Base-by-base conservation (phyloP, 345 rosid genomes). In the Brassica cretica region DNA sequence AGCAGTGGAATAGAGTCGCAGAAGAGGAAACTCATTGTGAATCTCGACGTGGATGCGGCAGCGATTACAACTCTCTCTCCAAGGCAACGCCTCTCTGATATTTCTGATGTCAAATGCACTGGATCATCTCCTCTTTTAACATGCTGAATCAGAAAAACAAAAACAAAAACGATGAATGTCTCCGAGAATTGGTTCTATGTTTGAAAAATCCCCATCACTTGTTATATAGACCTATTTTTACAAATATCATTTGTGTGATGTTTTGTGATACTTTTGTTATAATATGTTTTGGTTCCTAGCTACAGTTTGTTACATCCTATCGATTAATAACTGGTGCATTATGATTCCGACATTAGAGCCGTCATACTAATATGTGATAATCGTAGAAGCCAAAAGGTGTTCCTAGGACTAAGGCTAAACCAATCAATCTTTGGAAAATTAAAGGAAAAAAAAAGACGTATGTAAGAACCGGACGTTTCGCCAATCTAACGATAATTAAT, bases 101-200 rank as follows among this genome's bases (percentile, higher is more conserved):
- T 96, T 80, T 82, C 97, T 27, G 97, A 96, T 88, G 99, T 96
- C 75, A 93, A 81, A 78, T 88, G 88, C 84, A 89, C 89, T 82
- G 93, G 89, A 79, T 79, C 78, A 32, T 93, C 98, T 78, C 91
- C 97, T 77, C 94, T 96, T 55, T 85, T 89, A 91, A 93, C 93
- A 44, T 93, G 71, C 84, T 92, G 87, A 93, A 11, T 66, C 27
- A 67, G 29, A 60, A 25, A 5, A 4, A 59, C 19, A 2, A 64
- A 8, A 7, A 35, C 4, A 16, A 33, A 18, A 35, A 18, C 27
- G 8, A 35, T 35, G 5, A 70, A 44, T 35, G 10, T 35, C 72
- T 78, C 61, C 3, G 76, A 71, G 76, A 64, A 37, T 37, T 6
- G 8, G 21, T 16, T 56, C 21, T 55, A 71, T 77, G 51, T 63